These are phyloP conservation scores for Amanita rubescens DNA, from an alignment of 768 basidiomycete species.

Conservation along the genomic window DNA sequence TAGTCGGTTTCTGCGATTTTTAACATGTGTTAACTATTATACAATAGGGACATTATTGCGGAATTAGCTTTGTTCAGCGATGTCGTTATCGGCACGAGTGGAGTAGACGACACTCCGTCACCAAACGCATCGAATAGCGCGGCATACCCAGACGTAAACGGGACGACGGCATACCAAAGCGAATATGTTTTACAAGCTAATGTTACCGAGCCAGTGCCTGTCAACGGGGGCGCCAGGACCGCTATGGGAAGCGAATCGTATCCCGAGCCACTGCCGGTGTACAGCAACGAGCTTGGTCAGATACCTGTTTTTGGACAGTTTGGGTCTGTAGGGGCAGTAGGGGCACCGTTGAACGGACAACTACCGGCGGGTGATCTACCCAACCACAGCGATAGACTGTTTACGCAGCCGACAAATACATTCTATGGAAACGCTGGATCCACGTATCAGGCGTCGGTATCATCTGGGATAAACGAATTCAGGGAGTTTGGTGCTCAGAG, in stretches of 20 bases:
- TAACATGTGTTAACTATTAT: background rate
- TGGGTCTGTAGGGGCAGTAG: constrained; percentile 27
- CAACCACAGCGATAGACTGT: background rate
- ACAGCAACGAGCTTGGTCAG: constrained; percentile 50
- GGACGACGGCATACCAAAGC: background rate
- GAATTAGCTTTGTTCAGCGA: constrained; percentile 31
- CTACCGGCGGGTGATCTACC: background rate
- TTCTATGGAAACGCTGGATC: too few relatives aligned
- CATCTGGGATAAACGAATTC: background rate
- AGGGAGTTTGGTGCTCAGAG: background rate
- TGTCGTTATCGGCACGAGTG: constrained; percentile 5
- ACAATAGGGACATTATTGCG: constrained; percentile 26
- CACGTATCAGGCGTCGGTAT: background rate
- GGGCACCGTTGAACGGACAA: constrained; percentile 10
- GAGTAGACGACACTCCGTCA: background rate
- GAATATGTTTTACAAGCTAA: background rate
- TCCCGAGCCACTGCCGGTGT: constrained; percentile 36
- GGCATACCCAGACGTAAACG: background rate
- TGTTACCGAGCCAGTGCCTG: too few relatives aligned
- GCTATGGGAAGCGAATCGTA: background rate
- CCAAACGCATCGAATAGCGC: background rate
- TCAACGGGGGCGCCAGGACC: background rate
- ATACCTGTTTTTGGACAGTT: constrained; percentile 41
- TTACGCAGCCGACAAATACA: background rate
- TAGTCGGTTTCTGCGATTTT: constrained; percentile 5